These are phyloP conservation scores for Yamadazyma spencermartinsiae DNA, from an alignment of 1,139 yeast genomes.

Conservation along the genomic window DNA sequence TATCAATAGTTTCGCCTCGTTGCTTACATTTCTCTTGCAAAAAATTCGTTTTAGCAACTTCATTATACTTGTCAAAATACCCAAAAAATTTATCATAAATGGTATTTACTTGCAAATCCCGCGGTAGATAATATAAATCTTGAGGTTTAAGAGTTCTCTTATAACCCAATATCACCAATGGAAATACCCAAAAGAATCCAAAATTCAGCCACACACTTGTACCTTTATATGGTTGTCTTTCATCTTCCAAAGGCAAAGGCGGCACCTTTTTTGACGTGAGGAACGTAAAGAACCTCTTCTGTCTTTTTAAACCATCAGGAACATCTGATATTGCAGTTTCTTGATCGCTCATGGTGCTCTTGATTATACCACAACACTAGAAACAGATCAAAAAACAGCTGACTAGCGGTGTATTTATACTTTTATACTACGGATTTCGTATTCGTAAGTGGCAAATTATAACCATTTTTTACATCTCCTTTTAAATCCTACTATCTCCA, in stretches of 20 bases:
- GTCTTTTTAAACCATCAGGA: slow-evolving; percentile 1
- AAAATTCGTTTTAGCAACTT: slow-evolving; percentile 24
- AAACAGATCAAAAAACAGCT: no score
- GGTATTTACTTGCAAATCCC: slow-evolving; percentile 50
- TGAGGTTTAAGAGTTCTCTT: slow-evolving; percentile 62
- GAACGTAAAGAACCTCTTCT: slow-evolving; percentile 16
- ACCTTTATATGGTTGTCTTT: slow-evolving; percentile 36
- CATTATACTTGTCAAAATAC: slow-evolving; percentile 35
- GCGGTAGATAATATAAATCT: slow-evolving; percentile 59
- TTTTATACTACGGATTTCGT: no score
- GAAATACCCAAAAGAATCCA: slow-evolving; percentile 60
- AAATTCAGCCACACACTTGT: slow-evolving; percentile 11
- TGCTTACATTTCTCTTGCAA: slow-evolving; percentile 22
- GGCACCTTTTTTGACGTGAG: slow-evolving; percentile 36
- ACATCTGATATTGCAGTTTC: not conserved
- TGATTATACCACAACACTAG: no score
- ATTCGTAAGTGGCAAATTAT: not conserved
- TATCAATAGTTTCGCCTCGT: slow-evolving; percentile 27
- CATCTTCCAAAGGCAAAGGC: slow-evolving; percentile 54
- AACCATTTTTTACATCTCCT: no score
- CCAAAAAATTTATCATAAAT: slow-evolving; percentile 33
- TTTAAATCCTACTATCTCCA: not conserved
- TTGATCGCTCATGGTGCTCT: not conserved
- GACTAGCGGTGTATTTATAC: no score
- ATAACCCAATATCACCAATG: slow-evolving; percentile 63